These are phyloP conservation scores for Xylona heveae DNA, from an alignment of 495 filamentous ascomycete species.

Conservation along the genomic window DNA sequence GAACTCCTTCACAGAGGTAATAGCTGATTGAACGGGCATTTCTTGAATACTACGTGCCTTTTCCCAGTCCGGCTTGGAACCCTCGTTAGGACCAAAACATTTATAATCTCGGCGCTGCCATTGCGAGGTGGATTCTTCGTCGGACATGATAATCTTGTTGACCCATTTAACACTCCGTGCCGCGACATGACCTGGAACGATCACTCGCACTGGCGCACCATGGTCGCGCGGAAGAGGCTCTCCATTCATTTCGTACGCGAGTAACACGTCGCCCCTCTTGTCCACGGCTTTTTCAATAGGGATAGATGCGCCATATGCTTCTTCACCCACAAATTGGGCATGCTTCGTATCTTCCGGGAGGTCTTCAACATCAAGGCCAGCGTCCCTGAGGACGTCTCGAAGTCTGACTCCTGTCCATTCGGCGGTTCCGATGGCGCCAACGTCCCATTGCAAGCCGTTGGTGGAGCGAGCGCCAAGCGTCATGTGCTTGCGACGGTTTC, in stretches of 20 bases:
- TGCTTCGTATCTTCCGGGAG: constrained; percentile 31
- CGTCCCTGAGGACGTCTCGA: constrained; percentile 44
- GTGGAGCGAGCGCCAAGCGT: constrained; percentile 27
- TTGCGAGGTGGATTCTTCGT: constrained; percentile 19
- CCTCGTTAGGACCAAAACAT: constrained; percentile 21
- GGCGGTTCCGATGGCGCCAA: constrained; percentile 46
- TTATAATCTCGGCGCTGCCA: constrained; percentile 26
- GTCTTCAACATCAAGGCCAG: too few species aligned
- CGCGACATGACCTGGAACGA: constrained; percentile 7
- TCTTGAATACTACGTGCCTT: constrained; percentile 24
- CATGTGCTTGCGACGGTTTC: constrained; percentile 40
- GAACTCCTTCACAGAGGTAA: constrained; percentile 14
- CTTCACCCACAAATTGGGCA: constrained; percentile 40
- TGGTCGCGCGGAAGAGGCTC: constrained; percentile 42
- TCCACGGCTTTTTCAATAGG: constrained; percentile 45
- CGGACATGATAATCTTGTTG: constrained; percentile 18
- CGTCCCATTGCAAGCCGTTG: constrained; percentile 36
- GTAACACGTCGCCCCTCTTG: constrained; percentile 40
- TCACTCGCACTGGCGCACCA: constrained; percentile 33
- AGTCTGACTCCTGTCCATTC: constrained; percentile 37
- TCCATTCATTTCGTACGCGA: constrained; percentile 54
- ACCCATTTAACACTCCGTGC: constrained; percentile 23
- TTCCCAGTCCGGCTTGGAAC: constrained; percentile 15
- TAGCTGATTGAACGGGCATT: constrained; percentile 27
- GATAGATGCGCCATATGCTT: constrained; percentile 43